phyloP scores from a whole-genome alignment of 1,139 yeast species.

The Pichia sp. region DNA sequence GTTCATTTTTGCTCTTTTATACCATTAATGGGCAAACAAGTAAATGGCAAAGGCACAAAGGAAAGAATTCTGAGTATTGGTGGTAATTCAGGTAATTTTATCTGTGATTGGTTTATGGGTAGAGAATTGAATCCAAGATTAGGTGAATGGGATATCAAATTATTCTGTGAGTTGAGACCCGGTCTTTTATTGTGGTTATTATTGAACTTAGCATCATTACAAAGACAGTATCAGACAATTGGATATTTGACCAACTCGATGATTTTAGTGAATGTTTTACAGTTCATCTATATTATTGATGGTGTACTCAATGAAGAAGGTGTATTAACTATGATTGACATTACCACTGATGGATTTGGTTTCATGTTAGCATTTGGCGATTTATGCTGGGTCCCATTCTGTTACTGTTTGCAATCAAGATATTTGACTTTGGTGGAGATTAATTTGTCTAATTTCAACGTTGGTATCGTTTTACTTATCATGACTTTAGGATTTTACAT shows the following conservation, averaged over 20 bases:
- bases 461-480: slow-evolving; percentile 35
- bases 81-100: slow-evolving; percentile 69
- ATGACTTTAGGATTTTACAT: slow-evolving; percentile 62
- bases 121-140: slow-evolving; percentile 90
- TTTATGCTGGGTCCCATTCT: slow-evolving; percentile 87
- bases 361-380: slow-evolving; percentile 95
- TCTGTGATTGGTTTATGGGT: slow-evolving; percentile 97
- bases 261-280: slow-evolving; percentile 58
- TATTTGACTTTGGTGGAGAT: slow-evolving; percentile 63
- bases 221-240: slow-evolving; percentile 59
- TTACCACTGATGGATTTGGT: slow-evolving; percentile 95
- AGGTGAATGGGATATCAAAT: slow-evolving; percentile 78
- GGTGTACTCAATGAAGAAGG: slow-evolving; percentile 92
- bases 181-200: slow-evolving; percentile 85
- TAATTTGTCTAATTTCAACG: slow-evolving; percentile 39
- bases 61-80: slow-evolving; percentile 76
- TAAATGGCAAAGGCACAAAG: slow-evolving; percentile 45
- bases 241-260: slow-evolving; percentile 69
- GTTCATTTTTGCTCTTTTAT: slow-evolving; percentile 64
- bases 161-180: slow-evolving; percentile 91
- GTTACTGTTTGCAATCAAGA: slow-evolving; percentile 80
- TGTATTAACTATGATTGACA: slow-evolving; percentile 86
- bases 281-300: slow-evolving; percentile 78
- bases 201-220: slow-evolving; percentile 71
- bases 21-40: slow-evolving; percentile 31